phyloP scores from a whole-genome alignment of 148 eudicot genomes.

The Bassia scoparia region DNA sequence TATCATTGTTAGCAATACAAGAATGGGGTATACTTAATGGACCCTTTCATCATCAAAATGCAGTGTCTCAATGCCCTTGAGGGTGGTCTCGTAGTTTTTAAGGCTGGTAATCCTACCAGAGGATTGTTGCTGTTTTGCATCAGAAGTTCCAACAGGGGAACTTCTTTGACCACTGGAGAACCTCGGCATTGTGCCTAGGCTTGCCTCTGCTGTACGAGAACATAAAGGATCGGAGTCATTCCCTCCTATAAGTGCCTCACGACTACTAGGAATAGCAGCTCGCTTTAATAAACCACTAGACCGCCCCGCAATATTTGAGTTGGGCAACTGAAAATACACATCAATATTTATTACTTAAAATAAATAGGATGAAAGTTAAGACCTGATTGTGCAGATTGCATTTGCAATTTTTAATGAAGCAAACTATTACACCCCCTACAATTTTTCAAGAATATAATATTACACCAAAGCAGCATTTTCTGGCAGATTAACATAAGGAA shows the following conservation, averaged over 20 bases:
- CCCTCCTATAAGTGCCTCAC: slow-evolving; percentile 45
- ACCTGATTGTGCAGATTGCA: too few species aligned
- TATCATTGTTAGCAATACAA: slow-evolving; percentile 15
- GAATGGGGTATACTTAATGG: slow-evolving; percentile 25
- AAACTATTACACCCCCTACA: too few species aligned
- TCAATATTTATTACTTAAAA: background rate
- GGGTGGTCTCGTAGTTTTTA: slow-evolving; percentile 66
- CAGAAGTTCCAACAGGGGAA: slow-evolving; percentile 59
- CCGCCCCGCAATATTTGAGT: slow-evolving; percentile 49
- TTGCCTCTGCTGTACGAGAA: slow-evolving; percentile 50
- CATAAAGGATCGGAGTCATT: slow-evolving; percentile 54
- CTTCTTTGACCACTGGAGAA: slow-evolving; percentile 61
- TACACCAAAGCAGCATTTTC: too few species aligned
- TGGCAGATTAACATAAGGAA: too few species aligned
- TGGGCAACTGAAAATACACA: slow-evolving; percentile 46
- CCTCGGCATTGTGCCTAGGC: slow-evolving; percentile 50
- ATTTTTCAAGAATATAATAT: too few species aligned
- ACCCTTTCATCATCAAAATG: slow-evolving; percentile 65
- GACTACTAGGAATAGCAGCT: slow-evolving; percentile 51
- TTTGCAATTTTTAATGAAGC: too few species aligned
- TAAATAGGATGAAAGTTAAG: too few species aligned
- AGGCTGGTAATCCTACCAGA: slow-evolving; percentile 48
- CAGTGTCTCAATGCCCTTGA: slow-evolving; percentile 71
- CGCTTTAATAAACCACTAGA: slow-evolving; percentile 67
- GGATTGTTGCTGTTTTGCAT: slow-evolving; percentile 44